phyloP scores from a whole-genome alignment of 495 filamentous ascomycete genomes.

The Hapsidospora chrysogenum region DNA sequence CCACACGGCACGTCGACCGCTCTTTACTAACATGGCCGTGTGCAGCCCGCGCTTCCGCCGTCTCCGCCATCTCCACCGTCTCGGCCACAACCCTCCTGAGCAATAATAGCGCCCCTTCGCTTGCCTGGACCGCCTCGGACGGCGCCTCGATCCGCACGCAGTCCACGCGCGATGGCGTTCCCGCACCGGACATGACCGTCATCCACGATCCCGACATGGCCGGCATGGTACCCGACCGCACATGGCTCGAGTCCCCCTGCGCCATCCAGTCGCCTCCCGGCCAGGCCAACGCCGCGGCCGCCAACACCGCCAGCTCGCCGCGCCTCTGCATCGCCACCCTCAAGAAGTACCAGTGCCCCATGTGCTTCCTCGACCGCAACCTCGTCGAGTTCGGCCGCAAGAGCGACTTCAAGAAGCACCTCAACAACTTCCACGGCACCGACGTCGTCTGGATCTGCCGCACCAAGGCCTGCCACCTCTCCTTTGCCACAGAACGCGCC shows the following conservation, averaged over 20 bases:
- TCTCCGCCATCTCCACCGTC: too few species aligned
- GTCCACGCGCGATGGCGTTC: background rate
- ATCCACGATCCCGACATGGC: background rate
- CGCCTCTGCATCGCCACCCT: background rate
- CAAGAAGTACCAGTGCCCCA: slow-evolving; percentile 4
- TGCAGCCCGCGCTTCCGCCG: background rate
- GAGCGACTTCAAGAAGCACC: slow-evolving; percentile 6
- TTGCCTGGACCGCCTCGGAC: slow-evolving; percentile 3
- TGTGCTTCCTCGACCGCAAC: slow-evolving; percentile 3
- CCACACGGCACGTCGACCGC: too few species aligned
- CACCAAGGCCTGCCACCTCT: slow-evolving; percentile 1
- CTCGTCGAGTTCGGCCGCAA: slow-evolving; percentile 4
- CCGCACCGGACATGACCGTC: background rate
- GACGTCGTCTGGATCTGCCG: slow-evolving; percentile 4
- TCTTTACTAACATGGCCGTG: too few species aligned
- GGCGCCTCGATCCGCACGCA: slow-evolving; percentile 3
- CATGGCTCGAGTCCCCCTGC: slow-evolving; percentile 3
- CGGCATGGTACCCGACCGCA: background rate
- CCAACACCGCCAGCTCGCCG: background rate
- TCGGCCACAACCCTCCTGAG: slow-evolving; percentile 1
- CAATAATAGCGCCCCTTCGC: slow-evolving; percentile 1
- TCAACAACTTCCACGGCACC: slow-evolving; percentile 4
- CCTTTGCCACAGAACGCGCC: slow-evolving; percentile 2
- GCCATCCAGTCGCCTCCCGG: background rate
- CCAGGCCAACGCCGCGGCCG: background rate